phyloP scores from a whole-genome alignment of 371 early-diverging fungal species.

The Mucor mucedo region DNA sequence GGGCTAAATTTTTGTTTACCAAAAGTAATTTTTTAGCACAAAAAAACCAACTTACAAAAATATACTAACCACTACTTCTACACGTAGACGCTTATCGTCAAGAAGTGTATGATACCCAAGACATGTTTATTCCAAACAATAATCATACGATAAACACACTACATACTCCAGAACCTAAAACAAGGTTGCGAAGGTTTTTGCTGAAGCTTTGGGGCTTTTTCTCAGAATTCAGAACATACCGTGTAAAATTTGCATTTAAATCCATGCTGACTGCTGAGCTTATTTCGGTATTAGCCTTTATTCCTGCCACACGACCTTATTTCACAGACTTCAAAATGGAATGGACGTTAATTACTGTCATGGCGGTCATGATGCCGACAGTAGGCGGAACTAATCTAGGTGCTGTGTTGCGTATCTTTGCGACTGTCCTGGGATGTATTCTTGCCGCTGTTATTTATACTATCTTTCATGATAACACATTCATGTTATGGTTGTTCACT shows the following conservation, averaged over 20 bases:
- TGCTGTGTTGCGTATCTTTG: constrained; percentile 73
- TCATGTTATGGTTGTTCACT: constrained; percentile 59
- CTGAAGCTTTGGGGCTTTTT: constrained; percentile 65
- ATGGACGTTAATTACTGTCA: constrained; percentile 79
- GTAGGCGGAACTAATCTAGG: constrained; percentile 80
- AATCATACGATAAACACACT: constrained; percentile 61
- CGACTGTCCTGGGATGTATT: constrained; percentile 72
- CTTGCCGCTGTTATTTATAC: constrained; percentile 61
- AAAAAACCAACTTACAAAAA: neutral
- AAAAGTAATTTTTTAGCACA: neutral
- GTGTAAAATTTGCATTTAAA: constrained; percentile 78
- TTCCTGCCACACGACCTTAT: constrained; percentile 61
- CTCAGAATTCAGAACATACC: constrained; percentile 63
- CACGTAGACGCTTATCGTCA: no score
- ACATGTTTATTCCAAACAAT: constrained; percentile 45
- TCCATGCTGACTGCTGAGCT: constrained; percentile 63
- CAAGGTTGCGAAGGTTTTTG: constrained; percentile 47
- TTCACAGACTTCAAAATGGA: constrained; percentile 73
- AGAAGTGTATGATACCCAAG: neutral
- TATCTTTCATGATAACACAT: constrained; percentile 55
- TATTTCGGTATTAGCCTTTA: constrained; percentile 71
- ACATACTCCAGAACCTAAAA: constrained; percentile 69
- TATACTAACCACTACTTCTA: neutral
- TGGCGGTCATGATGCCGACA: constrained; percentile 85
- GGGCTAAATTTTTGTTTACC: constrained; percentile 2